Percentiles rank a stretch among this genome's conserved stretches.
phyloP scores from a whole-genome alignment of 257 asterid species.

The Nicotiana obtusifolia region DNA sequence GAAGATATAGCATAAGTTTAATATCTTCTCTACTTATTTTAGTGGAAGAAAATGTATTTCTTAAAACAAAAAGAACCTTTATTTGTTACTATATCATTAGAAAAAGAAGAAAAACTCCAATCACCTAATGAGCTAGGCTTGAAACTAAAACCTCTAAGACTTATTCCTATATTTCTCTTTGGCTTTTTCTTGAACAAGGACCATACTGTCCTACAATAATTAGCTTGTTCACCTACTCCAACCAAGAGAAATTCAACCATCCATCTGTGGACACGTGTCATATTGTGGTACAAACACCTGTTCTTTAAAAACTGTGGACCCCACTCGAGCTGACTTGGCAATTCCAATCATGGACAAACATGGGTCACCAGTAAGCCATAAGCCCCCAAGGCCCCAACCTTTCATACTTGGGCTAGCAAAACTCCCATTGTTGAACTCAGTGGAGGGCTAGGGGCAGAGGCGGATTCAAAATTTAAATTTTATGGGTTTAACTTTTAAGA shows the following conservation, averaged over 20 bases:
- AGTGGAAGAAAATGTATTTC: neutral
- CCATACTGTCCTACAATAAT: conserved; percentile 8
- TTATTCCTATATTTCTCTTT: neutral
- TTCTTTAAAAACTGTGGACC: neutral
- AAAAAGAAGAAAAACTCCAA: neutral
- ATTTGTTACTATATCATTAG: neutral
- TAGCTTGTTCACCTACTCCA: conserved; percentile 15
- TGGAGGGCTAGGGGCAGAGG: neutral
- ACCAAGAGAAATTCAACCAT: neutral
- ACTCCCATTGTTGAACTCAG: conserved; percentile 16
- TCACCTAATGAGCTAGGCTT: neutral
- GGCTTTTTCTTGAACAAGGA: neutral
- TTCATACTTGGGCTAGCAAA: conserved; percentile 15
- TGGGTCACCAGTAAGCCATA: conserved; percentile 41
- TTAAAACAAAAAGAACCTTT: neutral
- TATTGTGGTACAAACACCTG: conserved; percentile 22
- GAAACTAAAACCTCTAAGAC: neutral
- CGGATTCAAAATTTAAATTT: accelerated
- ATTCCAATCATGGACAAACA: conserved; percentile 48
- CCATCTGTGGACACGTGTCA: conserved; percentile 33
- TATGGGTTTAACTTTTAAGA: too few species aligned
- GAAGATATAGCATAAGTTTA: neutral
- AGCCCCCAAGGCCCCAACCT: conserved; percentile 20
- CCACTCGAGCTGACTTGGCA: conserved; percentile 33
- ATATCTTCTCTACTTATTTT: neutral